These are phyloP conservation scores for Blastomyces parvus DNA, from an alignment of 2,329 filamentous ascomycete species.

Conservation along the genomic window DNA sequence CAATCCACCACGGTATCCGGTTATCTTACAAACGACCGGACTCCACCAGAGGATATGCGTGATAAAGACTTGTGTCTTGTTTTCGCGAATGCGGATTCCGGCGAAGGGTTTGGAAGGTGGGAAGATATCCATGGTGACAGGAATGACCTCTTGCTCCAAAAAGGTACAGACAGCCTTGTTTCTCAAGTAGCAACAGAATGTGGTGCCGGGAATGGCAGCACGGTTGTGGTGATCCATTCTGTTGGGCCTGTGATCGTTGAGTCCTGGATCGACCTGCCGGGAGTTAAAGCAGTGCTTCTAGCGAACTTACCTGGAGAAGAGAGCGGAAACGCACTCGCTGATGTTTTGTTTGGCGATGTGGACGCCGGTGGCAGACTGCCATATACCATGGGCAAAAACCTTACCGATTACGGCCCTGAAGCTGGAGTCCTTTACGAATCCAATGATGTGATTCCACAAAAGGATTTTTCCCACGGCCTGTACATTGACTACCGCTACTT, in stretches of 20 bases:
- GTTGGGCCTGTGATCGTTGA: conserved; percentile 61
- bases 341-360: conserved; percentile 38
- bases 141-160: conserved; percentile 56
- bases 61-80: conserved; percentile 37
- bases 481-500: conserved; percentile 89
- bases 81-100: conserved; percentile 41
- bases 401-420: conserved; percentile 54
- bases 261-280: conserved; percentile 51
- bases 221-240: conserved; percentile 77
- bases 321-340: conserved; percentile 38
- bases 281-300: conserved; percentile 55
- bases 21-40: conserved; percentile 41
- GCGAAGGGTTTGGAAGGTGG: conserved; percentile 43
- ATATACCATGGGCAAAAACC: conserved; percentile 51
- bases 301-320: conserved; percentile 54
- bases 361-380: conserved; percentile 48
- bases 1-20: conserved; percentile 41
- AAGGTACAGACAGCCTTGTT: conserved; percentile 64
- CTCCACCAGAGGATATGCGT: conserved; percentile 33
- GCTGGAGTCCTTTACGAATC: conserved; percentile 60
- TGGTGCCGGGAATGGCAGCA: conserved; percentile 52
- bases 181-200: conserved; percentile 58
- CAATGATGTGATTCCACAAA: conserved; percentile 63
- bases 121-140: conserved; percentile 49
- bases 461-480: conserved; percentile 72